Conservation (phyloP, 106 monocot species). For the Iris macrosiphon region DNA sequence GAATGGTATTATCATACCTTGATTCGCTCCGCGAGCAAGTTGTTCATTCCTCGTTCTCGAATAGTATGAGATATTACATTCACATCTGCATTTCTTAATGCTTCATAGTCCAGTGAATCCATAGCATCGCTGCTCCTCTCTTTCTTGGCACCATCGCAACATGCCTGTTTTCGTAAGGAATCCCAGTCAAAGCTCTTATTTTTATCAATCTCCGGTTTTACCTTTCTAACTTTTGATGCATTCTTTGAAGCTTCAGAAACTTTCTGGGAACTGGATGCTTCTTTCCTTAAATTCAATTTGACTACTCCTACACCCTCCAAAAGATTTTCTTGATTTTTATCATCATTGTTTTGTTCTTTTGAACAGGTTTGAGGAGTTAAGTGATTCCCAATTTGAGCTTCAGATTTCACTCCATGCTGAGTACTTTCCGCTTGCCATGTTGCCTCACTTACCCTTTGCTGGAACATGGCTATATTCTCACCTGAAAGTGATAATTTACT, state of each 20-base stretch:
- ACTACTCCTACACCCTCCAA: slow-evolving; percentile 2
- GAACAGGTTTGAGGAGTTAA: slow-evolving; percentile 4
- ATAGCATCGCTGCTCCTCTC: slow-evolving; percentile 36
- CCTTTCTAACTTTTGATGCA: slow-evolving; percentile 13
- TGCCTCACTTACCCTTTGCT: slow-evolving; percentile 8
- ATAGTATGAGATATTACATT: slow-evolving; percentile 58
- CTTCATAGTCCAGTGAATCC: slow-evolving; percentile 81
- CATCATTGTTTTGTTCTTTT: neutral
- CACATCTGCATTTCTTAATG: slow-evolving; percentile 51
- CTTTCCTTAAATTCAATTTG: slow-evolving; percentile 15
- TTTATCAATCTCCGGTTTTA: slow-evolving; percentile 17
- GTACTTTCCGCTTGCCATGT: neutral
- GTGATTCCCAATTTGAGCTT: neutral
- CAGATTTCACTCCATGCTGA: neutral
- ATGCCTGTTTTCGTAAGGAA: slow-evolving; percentile 36
- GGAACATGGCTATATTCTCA: neutral
- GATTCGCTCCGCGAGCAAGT: slow-evolving; percentile 77
- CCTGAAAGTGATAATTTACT: neutral
- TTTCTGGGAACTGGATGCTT: slow-evolving; percentile 8
- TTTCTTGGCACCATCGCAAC: slow-evolving; percentile 8
- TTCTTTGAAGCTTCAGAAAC: slow-evolving; percentile 21
- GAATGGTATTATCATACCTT: slow-evolving; percentile 59
- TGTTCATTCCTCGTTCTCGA: slow-evolving; percentile 85
- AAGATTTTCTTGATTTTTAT: neutral
- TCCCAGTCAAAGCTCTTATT: slow-evolving; percentile 60